A percentile compares a stretch with the other conserved stretches of the same genome.
These are phyloP conservation scores for Didymella pomorum DNA, from an alignment of 2,329 filamentous ascomycete genomes.

Conservation along the genomic window DNA sequence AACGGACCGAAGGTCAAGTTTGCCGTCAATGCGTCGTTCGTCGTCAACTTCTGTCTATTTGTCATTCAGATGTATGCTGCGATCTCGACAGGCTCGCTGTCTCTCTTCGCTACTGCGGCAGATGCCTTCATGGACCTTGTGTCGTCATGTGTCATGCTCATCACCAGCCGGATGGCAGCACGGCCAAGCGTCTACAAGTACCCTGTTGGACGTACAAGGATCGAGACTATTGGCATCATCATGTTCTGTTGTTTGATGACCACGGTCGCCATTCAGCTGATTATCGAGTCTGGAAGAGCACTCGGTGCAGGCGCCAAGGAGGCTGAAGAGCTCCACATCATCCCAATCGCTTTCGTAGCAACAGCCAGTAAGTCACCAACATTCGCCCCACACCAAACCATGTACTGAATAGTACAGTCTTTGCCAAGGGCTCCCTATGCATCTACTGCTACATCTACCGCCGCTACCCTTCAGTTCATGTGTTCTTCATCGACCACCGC, in stretches of 20 bases:
- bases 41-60: constrained; percentile 59
- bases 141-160: constrained; percentile 69
- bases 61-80: constrained; percentile 67
- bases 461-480: constrained; percentile 63
- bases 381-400: constrained; percentile 3
- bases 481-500: constrained; percentile 66
- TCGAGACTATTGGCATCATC: constrained; percentile 71
- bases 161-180: constrained; percentile 66
- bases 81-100: constrained; percentile 66
- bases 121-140: constrained; percentile 73
- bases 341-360: constrained; percentile 64
- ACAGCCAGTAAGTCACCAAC: constrained; percentile 58
- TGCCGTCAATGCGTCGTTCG: constrained; percentile 50
- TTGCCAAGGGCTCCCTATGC: constrained; percentile 62
- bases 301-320: constrained; percentile 57
- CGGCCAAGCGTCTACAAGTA: constrained; percentile 69
- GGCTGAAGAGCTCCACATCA: constrained; percentile 58
- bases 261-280: constrained; percentile 69
- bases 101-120: constrained; percentile 70
- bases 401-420: constrained; percentile 48
- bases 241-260: constrained; percentile 73
- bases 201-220: constrained; percentile 68
- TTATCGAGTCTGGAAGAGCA: constrained; percentile 65
- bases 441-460: constrained; percentile 63
- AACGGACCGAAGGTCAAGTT: constrained; percentile 55